Conservation (phyloP, 495 filamentous ascomycete genomes). For the Zalerion maritima region DNA sequence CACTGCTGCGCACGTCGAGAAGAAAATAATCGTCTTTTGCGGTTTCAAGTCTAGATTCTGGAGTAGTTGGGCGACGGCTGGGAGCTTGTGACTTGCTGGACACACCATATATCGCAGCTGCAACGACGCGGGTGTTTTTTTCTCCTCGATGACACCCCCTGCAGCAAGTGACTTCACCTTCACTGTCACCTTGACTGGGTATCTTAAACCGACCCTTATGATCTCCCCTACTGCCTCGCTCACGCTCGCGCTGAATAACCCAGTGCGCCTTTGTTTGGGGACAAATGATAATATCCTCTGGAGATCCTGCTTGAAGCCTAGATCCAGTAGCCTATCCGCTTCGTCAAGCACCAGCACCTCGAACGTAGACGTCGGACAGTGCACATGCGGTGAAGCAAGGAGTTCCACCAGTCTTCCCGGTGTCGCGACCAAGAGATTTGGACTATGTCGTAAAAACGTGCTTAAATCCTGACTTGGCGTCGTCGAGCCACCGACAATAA, state of each 20-base stretch:
- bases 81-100: slow-evolving; percentile 62
- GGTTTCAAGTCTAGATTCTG: slow-evolving; percentile 52
- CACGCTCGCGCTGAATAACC: slow-evolving; percentile 84
- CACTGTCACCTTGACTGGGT: slow-evolving; percentile 85
- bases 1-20: slow-evolving; percentile 89
- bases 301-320: slow-evolving; percentile 88
- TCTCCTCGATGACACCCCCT: slow-evolving; percentile 61
- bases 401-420: slow-evolving; percentile 82
- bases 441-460: slow-evolving; percentile 59
- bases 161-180: slow-evolving; percentile 54
- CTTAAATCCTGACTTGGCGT: slow-evolving; percentile 76
- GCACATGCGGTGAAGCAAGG: slow-evolving; percentile 79
- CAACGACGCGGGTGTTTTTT: slow-evolving; percentile 73
- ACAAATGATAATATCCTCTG: slow-evolving; percentile 70
- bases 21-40: slow-evolving; percentile 79
- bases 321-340: slow-evolving; percentile 79
- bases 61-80: slow-evolving; percentile 57
- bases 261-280: slow-evolving; percentile 87
- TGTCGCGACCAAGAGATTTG: slow-evolving; percentile 77
- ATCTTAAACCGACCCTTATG: slow-evolving; percentile 79
- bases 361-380: slow-evolving; percentile 75
- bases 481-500: slow-evolving; percentile 75
- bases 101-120: slow-evolving; percentile 76
- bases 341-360: slow-evolving; percentile 88
- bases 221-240: slow-evolving; percentile 84